Conservation (phyloP, 768 basidiomycete species). For the Lactarius quietus region DNA sequence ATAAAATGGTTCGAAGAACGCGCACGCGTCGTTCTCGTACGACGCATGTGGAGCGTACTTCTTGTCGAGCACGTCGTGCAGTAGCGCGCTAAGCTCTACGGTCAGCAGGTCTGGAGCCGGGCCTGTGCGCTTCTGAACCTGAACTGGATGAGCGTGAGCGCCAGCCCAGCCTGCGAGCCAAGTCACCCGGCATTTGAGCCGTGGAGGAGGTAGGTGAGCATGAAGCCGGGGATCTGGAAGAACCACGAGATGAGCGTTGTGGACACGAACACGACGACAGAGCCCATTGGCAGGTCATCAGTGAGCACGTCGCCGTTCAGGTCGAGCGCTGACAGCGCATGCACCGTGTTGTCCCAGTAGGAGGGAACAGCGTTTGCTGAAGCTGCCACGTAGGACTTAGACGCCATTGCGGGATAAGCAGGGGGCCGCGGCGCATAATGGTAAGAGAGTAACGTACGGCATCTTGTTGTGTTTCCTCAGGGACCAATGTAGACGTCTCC, state of each 20-base stretch:
- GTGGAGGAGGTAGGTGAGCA: constrained; percentile 90
- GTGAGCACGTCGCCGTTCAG: constrained; percentile 70
- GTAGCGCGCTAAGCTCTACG: constrained; percentile 81
- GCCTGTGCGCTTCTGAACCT: constrained; percentile 51
- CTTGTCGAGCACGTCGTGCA: constrained; percentile 86
- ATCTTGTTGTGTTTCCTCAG: constrained; percentile 79
- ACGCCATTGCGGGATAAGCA: not conserved
- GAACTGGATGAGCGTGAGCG: constrained; percentile 90
- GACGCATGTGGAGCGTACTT: constrained; percentile 65
- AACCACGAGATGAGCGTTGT: constrained; percentile 87
- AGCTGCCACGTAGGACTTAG: constrained; percentile 80
- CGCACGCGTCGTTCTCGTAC: constrained; percentile 53
- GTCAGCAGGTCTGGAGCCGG: constrained; percentile 60
- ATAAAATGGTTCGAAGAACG: constrained; percentile 70
- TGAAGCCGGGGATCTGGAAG: constrained; percentile 95
- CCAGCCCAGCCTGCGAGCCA: constrained; percentile 93
- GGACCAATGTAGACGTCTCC: constrained; percentile 61
- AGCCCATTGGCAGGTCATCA: constrained; percentile 87
- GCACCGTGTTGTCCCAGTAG: constrained; percentile 96
- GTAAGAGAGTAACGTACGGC: constrained; percentile 54
- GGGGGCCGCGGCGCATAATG: not conserved
- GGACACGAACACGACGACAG: constrained; percentile 64
- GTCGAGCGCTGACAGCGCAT: constrained; percentile 60
- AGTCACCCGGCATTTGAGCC: constrained; percentile 90
- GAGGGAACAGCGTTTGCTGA: constrained; percentile 88